A percentile compares a stretch with the other conserved stretches of the same genome.
phyloP scores from a whole-genome alignment of 345 rosid species.

The Heritiera fomes region DNA sequence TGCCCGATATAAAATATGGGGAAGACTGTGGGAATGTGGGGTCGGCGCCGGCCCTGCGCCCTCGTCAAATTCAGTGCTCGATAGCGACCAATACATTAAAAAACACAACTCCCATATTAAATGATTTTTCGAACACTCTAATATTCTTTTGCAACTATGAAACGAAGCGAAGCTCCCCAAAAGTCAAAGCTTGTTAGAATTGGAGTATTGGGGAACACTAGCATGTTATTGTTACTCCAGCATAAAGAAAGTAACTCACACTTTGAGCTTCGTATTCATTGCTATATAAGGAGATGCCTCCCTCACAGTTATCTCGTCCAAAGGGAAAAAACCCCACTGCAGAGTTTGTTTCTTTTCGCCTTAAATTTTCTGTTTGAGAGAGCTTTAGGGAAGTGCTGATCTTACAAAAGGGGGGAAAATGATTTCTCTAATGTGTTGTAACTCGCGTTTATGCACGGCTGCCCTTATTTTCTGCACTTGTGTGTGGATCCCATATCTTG shows the following conservation, averaged over 20 bases:
- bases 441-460: conserved; percentile 42
- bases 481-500: conserved; percentile 49
- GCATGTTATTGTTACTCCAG: neutral
- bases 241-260: neutral
- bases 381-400: neutral
- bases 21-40: conserved; percentile 27
- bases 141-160: neutral
- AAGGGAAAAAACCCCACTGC: neutral
- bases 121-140: neutral
- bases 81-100: no score
- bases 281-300: neutral
- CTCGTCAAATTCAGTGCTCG: conserved; percentile 27
- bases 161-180: neutral
- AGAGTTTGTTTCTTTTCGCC: neutral
- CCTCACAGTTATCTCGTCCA: neutral
- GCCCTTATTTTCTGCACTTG: conserved; percentile 56
- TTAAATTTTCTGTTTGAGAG: neutral
- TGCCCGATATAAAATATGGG: conserved; percentile 1
- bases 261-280: neutral
- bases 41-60: conserved; percentile 72
- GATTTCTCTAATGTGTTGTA: conserved; percentile 47
- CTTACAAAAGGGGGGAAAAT: conserved; percentile 25
- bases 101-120: neutral
- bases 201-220: conserved; percentile 4
- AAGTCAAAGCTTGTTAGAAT: conserved; percentile 11